Evolutionary conservation across 495 filamentous ascomycete species (phyloP), one percentile per base, ranked within the genome.

Genomic region (Jackrogersella multiformis): DNA sequence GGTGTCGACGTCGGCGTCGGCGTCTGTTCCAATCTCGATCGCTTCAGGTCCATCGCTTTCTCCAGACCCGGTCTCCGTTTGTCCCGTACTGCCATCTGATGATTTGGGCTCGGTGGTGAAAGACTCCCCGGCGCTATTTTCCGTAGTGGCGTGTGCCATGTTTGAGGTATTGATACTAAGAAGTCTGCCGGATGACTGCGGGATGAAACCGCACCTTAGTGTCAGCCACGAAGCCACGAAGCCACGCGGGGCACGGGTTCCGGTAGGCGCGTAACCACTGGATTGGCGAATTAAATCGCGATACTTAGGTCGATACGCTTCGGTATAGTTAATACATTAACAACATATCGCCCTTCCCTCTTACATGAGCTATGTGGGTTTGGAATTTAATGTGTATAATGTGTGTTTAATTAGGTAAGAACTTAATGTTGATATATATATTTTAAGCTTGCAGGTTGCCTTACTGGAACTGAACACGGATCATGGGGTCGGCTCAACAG

Each of bases 61-160:
- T 10, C 20, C 20, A 7, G 18, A 12, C 23, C 15, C 21, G 36
- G 24, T 49, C 30, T 68, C 59, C 20, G 60, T 28, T 48, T 60
- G 39, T 16, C 38, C 60, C n/a, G 48, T 56, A 2, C n/a, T 35
- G 0, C 39, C 28, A 49, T 32, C 60, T 1, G 60, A 56, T 10
- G 38, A 45, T 23, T 69, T 64, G 23, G 56, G 55, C 20, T 69
- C 66, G 7, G 56, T 21, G 7, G 6, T 24, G 0, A 26, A 44
- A 28, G 56, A 52, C 26, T 52, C 42, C 8, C 42, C 48, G 9
- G n/a, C 30, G 10, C n/a, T 44, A 7, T 35, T 12, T 0, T 65
- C 48, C 16, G 12, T 21, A n/a, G 36, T 5, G 15, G 44, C 2
- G 35, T 56, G 12, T 13, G 55, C 38, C 65, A 68, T 69, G 15